Base-by-base conservation (phyloP, 805 yeast genomes). In the Brettanomyces bruxellensis region DNA sequence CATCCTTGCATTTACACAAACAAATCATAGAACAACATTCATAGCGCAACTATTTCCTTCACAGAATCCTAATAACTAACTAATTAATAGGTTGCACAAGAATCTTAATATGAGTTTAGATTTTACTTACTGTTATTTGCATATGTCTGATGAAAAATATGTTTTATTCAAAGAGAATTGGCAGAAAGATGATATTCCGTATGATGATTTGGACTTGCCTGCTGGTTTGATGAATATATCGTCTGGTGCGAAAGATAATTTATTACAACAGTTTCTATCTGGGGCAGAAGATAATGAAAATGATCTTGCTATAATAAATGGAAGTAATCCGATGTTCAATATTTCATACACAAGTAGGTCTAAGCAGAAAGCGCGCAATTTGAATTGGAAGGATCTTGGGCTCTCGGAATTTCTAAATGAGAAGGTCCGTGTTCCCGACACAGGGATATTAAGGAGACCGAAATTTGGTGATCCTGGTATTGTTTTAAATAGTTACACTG, bases 361-460 rank as follows among this genome's bases (percentile, higher is more conserved):
- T 50, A 53, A 49, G 40, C 62, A 56, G 45, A 59, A 60, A 45
- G 53, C 49, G 34, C 57, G 53, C 38, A 56, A 51, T 22, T 48
- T 58, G 25, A 62, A 63, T 38, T 63, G 67, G 67, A 57, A 51
- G 45, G 66, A 63, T 45, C 50, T 60, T 5, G 63, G 59, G 1
- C 39, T 60, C 11, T 38, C 48, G 5, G 61, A 58, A 11, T 50
- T 60, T 37, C 44, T 58, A 9, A 46, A 44, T 18, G 46, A 41
- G 13, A 51, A 47, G 14, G 32, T 38, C 22, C n/a, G 50, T 34
- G 47, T 57, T 11, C 51, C 51, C 8, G 66, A 62, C 43, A 48
- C 38, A 24, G 60, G 63, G 5, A 58, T 62, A 11, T 43, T 62
- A 35, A 49, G 45, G 9, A 49, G 52, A 30, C 63, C 65, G 1